Conservation (phyloP, 345 rosid species). For the Murraya paniculata region DNA sequence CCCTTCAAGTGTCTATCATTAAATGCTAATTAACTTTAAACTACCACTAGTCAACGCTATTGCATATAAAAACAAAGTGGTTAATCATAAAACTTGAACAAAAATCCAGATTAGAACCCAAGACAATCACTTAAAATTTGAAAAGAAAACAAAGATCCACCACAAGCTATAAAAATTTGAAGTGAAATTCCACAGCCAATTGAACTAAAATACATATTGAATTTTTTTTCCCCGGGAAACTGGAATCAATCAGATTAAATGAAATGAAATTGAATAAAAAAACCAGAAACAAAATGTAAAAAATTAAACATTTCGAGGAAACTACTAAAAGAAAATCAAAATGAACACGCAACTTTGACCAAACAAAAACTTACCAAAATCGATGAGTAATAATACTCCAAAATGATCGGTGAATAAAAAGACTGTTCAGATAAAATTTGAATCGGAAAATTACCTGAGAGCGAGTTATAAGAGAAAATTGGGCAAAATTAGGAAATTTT, state of each 20-base stretch:
- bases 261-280: neutral
- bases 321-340: neutral
- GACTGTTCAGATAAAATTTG: neutral
- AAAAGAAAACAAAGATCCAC: neutral
- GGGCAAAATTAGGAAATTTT: neutral
- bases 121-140: neutral
- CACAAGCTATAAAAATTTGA: too few species aligned
- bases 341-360: neutral
- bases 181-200: neutral
- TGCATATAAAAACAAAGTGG: neutral
- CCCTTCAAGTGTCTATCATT: neutral
- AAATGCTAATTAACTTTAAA: neutral
- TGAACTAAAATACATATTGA: neutral
- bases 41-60: neutral
- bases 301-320: conserved; percentile 5
- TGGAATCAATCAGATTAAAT: neutral
- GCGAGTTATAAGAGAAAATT: neutral
- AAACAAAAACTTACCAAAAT: neutral
- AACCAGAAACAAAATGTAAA: neutral
- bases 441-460: neutral
- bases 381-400: neutral
- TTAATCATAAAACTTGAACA: neutral
- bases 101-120: neutral
- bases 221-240: too few species aligned
- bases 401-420: neutral